Evolutionary conservation across 306 rosid species (phyloP).

Genomic region (Senna siamea): DNA sequence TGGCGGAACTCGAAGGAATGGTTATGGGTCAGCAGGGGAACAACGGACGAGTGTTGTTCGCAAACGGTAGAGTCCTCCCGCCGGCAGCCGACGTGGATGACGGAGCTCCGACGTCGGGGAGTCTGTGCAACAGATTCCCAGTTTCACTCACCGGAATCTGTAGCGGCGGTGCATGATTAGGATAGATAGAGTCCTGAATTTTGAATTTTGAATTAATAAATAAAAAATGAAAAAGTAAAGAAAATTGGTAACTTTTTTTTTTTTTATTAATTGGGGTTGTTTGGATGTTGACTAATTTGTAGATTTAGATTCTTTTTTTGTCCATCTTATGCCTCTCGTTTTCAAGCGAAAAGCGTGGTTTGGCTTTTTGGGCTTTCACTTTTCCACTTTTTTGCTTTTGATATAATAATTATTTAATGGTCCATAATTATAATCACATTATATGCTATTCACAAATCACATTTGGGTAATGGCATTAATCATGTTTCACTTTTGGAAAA

Average conservation of each 20-base stretch:
- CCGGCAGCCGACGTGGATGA: constrained; percentile 63
- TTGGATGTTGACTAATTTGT: constrained; percentile 8
- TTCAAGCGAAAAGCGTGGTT: constrained; percentile 26
- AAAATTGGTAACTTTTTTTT: background rate
- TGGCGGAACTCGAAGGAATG: constrained; percentile 89
- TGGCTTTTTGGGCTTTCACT: constrained; percentile 32
- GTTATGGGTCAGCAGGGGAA: constrained; percentile 54
- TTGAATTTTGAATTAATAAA: background rate
- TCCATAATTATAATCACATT: constrained; percentile 6
- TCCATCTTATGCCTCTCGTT: background rate
- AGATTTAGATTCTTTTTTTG: constrained; percentile 6
- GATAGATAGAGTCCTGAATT: background rate
- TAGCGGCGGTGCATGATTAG: constrained; percentile 65
- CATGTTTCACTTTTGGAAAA: constrained; percentile 6
- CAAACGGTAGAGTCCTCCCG: constrained; percentile 84
- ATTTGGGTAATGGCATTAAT: background rate
- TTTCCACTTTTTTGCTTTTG: constrained; percentile 5
- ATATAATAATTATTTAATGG: background rate
- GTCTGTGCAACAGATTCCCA: constrained; percentile 67
- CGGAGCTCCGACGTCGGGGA: constrained; percentile 54
- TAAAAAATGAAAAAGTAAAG: background rate
- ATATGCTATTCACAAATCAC: background rate
- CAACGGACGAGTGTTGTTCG: constrained; percentile 63
- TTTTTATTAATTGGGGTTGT: constrained; percentile 5
- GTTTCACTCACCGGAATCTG: constrained; percentile 81